These are phyloP conservation scores for Globisporangium viniferum DNA, from an alignment of 352 stramenopile genomes.

Conservation along the genomic window DNA sequence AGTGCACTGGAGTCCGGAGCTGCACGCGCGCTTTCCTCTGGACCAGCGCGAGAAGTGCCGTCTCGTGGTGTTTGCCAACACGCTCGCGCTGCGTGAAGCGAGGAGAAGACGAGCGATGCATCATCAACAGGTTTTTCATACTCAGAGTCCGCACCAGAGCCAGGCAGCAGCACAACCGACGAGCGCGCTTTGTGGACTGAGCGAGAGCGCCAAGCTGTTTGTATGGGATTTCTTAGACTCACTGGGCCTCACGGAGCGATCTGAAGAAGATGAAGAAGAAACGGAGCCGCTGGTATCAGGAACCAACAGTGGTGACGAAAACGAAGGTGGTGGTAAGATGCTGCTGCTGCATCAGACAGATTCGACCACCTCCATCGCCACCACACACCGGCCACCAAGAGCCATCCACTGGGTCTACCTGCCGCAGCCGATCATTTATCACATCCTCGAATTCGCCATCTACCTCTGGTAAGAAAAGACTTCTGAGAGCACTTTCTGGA, in stretches of 20 bases:
- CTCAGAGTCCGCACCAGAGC: not conserved
- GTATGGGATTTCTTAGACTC: not conserved
- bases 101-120: not conserved
- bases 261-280: not conserved
- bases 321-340: not conserved
- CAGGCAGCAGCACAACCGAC: not conserved
- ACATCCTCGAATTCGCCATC: conserved; percentile 58
- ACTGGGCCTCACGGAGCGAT: not conserved
- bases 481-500: not conserved
- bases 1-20: conserved; percentile 48
- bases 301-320: not conserved
- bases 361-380: not conserved
- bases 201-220: not conserved
- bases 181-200: not conserved
- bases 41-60: conserved; percentile 57
- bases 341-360: not conserved
- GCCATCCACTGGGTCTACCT: conserved; percentile 39
- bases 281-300: not conserved
- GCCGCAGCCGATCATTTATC: conserved; percentile 33
- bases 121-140: not conserved
- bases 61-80: conserved; percentile 53
- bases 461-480: conserved; percentile 40
- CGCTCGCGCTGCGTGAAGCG: conserved; percentile 22
- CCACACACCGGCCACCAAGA: conserved; percentile 5
- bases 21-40: conserved; percentile 48